Conservation (phyloP, 2,329 filamentous ascomycete species). For the Cercospora canescens region DNA sequence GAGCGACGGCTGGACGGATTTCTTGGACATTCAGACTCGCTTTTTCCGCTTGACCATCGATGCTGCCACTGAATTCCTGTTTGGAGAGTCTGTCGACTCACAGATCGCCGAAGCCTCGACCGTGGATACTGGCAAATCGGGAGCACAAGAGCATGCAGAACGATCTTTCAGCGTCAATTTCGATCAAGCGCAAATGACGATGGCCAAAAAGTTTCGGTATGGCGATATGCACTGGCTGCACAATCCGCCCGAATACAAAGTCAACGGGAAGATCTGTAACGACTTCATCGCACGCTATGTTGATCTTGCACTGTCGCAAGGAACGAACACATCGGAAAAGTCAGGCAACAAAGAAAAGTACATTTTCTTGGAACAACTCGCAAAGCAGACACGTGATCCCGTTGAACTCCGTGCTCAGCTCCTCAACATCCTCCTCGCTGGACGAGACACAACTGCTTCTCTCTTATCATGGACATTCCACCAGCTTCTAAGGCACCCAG, state of each 20-base stretch:
- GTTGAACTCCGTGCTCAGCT: constrained; percentile 46
- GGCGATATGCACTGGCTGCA: constrained; percentile 40
- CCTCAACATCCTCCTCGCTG: constrained; percentile 68
- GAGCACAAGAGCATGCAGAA: constrained; percentile 29
- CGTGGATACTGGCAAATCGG: constrained; percentile 24
- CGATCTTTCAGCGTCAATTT: constrained; percentile 45
- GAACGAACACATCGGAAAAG: constrained; percentile 17
- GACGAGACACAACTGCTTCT: constrained; percentile 58
- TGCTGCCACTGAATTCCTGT: constrained; percentile 51
- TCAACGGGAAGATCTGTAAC: constrained; percentile 44
- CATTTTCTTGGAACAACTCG: constrained; percentile 50
- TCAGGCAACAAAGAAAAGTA: constrained; percentile 39
- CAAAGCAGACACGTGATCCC: constrained; percentile 47
- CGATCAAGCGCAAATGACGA: constrained; percentile 42
- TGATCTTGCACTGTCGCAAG: constrained; percentile 44
- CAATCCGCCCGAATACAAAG: constrained; percentile 38
- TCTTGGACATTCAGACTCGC: constrained; percentile 37
- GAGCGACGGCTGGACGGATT: constrained; percentile 34
- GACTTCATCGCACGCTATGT: constrained; percentile 49
- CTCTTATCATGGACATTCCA: constrained; percentile 57
- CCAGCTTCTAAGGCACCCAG: constrained; percentile 52
- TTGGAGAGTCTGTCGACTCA: constrained; percentile 41
- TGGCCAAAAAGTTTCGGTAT: constrained; percentile 39
- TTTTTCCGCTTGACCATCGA: constrained; percentile 54
- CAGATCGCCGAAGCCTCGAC: constrained; percentile 37